phyloP scores from a whole-genome alignment of 148 eudicot genomes.

The Nyssa sinensis region DNA sequence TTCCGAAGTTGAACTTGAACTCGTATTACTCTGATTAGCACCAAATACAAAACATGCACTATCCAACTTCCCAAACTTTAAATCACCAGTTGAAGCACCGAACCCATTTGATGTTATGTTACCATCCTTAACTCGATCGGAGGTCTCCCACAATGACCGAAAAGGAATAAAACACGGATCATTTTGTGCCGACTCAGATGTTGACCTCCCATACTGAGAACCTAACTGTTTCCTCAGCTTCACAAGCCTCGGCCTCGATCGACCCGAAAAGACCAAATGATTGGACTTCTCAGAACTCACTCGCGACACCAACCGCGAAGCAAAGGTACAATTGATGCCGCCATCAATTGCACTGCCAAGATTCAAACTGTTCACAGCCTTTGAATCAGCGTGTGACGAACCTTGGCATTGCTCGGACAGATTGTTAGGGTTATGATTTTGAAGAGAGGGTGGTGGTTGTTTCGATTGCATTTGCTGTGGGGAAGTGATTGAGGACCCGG shows the following conservation, averaged over 20 bases:
- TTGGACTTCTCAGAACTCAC: background rate
- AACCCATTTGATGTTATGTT: conserved; percentile 4
- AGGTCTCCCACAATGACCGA: conserved; percentile 18
- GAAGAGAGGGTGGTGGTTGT: background rate
- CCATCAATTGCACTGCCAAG: background rate
- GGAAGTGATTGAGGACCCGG: background rate
- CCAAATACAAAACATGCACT: too few relatives aligned
- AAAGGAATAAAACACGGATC: conserved; percentile 35
- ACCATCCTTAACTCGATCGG: conserved; percentile 10
- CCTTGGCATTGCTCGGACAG: background rate
- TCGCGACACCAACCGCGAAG: conserved; percentile 5
- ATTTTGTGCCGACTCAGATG: conserved; percentile 14
- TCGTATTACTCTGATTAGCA: too few relatives aligned
- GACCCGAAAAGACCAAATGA: conserved; percentile 12
- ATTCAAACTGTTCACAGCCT: conserved; percentile 6
- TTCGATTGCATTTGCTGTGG: background rate
- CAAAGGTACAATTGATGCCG: conserved; percentile 26
- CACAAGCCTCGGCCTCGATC: conserved; percentile 50
- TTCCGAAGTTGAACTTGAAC: conserved; percentile 4
- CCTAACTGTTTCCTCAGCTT: conserved; percentile 43
- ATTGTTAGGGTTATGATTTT: background rate
- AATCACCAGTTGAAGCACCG: conserved; percentile 6
- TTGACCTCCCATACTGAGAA: conserved; percentile 21
- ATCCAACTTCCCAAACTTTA: too few relatives aligned
- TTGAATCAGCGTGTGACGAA: conserved; percentile 2